Conservation (phyloP, 2,329 filamentous ascomycete genomes). For the Macrophomina pseudophaseolina region DNA sequence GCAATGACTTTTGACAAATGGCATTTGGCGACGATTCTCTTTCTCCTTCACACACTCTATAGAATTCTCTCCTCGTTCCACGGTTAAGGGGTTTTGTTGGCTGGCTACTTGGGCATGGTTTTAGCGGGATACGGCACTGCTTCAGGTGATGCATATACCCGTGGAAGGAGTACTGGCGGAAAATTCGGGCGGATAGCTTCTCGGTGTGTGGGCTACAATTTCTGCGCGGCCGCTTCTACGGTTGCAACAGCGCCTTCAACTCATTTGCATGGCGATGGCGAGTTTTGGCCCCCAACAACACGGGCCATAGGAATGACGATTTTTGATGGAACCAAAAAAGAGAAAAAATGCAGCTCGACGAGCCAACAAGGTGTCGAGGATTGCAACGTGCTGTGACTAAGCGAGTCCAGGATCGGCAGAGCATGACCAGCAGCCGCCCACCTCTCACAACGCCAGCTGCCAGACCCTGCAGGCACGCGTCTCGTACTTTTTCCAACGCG, state of each 20-base stretch:
- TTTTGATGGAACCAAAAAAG: slow-evolving; percentile 5
- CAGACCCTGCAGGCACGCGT: slow-evolving; percentile 22
- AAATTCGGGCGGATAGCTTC: slow-evolving; percentile 8
- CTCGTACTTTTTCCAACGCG: slow-evolving; percentile 21
- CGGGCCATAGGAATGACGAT: slow-evolving; percentile 9
- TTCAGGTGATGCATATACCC: slow-evolving; percentile 7
- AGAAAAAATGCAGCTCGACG: slow-evolving; percentile 8
- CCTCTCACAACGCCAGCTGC: slow-evolving; percentile 14
- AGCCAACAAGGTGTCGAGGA: slow-evolving; percentile 20
- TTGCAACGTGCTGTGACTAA: slow-evolving; percentile 21
- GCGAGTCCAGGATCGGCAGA: slow-evolving; percentile 19
- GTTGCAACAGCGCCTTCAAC: neutral
- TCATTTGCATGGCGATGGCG: slow-evolving; percentile 17
- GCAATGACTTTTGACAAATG: slow-evolving; percentile 41
- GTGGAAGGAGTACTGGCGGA: slow-evolving; percentile 18
- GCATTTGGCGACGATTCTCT: neutral
- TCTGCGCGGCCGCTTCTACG: neutral
- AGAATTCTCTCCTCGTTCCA: slow-evolving; percentile 7
- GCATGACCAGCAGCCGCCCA: slow-evolving; percentile 9
- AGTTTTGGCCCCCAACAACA: slow-evolving; percentile 1
- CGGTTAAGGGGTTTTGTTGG: slow-evolving; percentile 5
- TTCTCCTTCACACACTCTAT: neutral
- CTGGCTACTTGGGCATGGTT: slow-evolving; percentile 12
- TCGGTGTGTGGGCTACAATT: neutral
- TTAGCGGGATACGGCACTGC: slow-evolving; percentile 11